These are phyloP conservation scores for Mucuna pruriens DNA, from an alignment of 306 rosid species.

Conservation along the genomic window DNA sequence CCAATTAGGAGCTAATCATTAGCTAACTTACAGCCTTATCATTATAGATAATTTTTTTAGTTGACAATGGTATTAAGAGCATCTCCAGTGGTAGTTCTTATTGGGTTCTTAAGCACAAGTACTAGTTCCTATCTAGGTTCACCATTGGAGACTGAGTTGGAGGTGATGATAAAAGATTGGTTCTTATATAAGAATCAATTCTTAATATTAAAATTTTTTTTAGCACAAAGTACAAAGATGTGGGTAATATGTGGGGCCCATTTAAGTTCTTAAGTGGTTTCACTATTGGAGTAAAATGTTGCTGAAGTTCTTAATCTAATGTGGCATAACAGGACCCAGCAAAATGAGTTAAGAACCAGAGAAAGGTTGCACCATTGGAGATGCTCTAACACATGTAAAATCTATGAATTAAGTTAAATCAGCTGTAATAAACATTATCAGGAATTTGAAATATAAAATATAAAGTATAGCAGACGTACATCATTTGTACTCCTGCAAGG, in stretches of 20 bases:
- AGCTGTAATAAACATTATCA: conserved; percentile 12
- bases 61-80: not conserved
- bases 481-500: conserved; percentile 88
- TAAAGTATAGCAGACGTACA: conserved; percentile 57
- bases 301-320: not conserved
- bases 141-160: not conserved
- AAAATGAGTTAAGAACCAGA: not conserved
- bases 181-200: not conserved
- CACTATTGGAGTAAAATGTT: not conserved
- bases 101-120: not conserved
- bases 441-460: conserved; percentile 6
- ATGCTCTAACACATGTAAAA: not conserved
- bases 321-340: not conserved
- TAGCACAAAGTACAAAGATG: not conserved
- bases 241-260: not conserved
- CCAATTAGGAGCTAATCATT: not conserved
- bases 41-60: too few species aligned
- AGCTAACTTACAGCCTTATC: conserved; percentile 24
- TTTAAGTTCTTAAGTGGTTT: not conserved
- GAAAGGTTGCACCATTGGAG: not conserved
- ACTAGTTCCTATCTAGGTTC: not conserved
- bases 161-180: not conserved
- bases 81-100: not conserved
- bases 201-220: not conserved
- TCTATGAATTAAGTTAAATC: conserved; percentile 23